Evolutionary conservation across 148 eudicot species (phyloP), one percentile per base, ranked within the genome.

Genomic region (Fagopyrum esculentum): DNA sequence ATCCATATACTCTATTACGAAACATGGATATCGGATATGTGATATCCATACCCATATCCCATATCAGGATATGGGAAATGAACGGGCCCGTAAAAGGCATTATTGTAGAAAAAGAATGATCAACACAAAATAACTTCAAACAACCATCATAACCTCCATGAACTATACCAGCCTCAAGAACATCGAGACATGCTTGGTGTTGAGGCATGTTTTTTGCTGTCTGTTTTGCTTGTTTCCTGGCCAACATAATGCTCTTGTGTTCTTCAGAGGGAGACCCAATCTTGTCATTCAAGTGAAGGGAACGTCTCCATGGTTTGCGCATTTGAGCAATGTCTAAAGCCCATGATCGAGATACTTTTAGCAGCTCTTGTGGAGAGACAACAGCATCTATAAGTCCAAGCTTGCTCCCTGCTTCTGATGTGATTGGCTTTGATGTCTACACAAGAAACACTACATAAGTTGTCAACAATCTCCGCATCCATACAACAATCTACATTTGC

Each of bases 321-420:
- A 83, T 76, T 17, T 77, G 85, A 43, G 89, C 96, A 61, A 94
- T 94, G 78, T 91, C 96, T 75, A 90, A 75, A 73, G 98, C 97
- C 98, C 98, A 91, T 71, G 76, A 74, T 73, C 89, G 84, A 63
- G 98, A 74, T 75, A 85, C 90, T 59, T 83, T 85, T 81, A 94
- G 76, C 82, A 94, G 80, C 45, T 94, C 96, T 72, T 80, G 81
- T 55, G 96, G 76, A 59, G 93, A 78, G 46, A 86, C 97, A 79
- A 90, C 74, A 26, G 88, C 97, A 83, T 94, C 93, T 85, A 94
- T 80, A 63, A 91, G 97, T 73, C 97, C 98, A 49, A 91, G 80
- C 80, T 85, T 85, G 74, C 80, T 71, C 70, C 96, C 98, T 83
- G 87, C 97, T 79, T 91, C 96, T 15, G 98, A 91, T 52, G 76